Evolutionary conservation across 2,329 filamentous ascomycete species (phyloP).

Genomic region (Xylaria sp.): DNA sequence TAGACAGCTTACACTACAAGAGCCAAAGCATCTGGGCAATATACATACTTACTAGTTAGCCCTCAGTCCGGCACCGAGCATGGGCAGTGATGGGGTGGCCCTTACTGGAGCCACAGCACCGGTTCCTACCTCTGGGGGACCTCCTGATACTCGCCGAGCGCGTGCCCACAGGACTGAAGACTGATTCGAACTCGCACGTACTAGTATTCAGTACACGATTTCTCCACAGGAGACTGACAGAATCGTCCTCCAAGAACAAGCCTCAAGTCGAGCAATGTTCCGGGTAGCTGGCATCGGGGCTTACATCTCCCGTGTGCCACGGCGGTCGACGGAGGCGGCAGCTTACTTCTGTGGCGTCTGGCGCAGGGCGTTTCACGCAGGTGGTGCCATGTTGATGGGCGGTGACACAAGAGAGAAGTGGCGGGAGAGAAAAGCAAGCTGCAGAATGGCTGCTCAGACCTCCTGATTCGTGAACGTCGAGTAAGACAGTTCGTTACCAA

Average conservation of each 20-base stretch:
- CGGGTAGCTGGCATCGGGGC: conserved; percentile 38
- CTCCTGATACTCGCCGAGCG: conserved; percentile 4
- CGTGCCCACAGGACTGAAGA: conserved; percentile 3
- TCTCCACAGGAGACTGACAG: conserved; percentile 9
- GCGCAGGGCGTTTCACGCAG: background rate
- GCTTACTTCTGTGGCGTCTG: conserved; percentile 6
- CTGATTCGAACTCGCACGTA: background rate
- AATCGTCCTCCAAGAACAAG: background rate
- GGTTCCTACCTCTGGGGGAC: conserved; percentile 1
- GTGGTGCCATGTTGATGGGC: conserved; percentile 24
- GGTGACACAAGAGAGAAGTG: conserved; percentile 25
- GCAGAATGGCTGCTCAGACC: conserved; percentile 13
- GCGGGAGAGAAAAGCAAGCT: conserved; percentile 27
- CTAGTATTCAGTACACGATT: background rate
- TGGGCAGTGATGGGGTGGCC: background rate
- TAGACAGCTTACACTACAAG: background rate
- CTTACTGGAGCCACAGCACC: conserved; percentile 4
- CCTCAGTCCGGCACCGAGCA: background rate
- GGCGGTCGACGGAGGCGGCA: conserved; percentile 27
- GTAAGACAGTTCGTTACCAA: background rate
- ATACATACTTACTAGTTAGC: conserved; percentile 7
- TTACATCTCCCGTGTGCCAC: conserved; percentile 36
- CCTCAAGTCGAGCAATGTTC: conserved; percentile 18
- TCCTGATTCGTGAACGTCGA: conserved; percentile 1
- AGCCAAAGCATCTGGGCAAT: conserved; percentile 11